Conservation (phyloP, 176 grass and related monocot species). For the Thinopyrum elongatum region DNA sequence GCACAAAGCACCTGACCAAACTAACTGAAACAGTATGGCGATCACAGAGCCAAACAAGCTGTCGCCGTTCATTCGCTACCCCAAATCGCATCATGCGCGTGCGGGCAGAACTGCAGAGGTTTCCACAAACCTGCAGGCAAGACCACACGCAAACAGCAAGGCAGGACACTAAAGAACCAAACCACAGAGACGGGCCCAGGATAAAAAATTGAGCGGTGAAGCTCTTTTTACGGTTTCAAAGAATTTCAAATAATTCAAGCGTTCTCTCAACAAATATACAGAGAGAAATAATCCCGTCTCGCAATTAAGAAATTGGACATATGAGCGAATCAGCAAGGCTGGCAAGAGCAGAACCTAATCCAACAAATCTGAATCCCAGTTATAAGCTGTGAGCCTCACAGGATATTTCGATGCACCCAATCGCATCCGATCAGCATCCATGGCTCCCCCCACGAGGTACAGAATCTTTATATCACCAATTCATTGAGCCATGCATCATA, state of each 20-base stretch:
- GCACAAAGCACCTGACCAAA: not conserved
- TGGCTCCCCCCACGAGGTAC: not conserved
- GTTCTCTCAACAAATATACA: not conserved
- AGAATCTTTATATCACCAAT: constrained; percentile 34
- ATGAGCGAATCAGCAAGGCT: not conserved
- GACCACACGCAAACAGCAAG: constrained; percentile 14
- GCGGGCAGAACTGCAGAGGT: not conserved
- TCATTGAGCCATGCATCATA: not conserved
- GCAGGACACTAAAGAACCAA: constrained; percentile 19
- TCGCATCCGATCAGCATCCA: constrained; percentile 24
- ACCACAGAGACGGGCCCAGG: not conserved
- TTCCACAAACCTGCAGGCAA: not conserved
- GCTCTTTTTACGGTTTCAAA: not conserved
- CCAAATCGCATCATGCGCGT: not conserved
- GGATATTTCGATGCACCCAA: not conserved
- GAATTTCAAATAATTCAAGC: not conserved
- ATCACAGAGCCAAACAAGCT: not conserved
- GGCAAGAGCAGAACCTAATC: constrained; percentile 6
- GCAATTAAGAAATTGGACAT: not conserved
- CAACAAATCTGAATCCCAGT: constrained; percentile 1
- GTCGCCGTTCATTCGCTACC: not conserved
- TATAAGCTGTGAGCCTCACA: not conserved
- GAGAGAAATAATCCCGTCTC: not conserved
- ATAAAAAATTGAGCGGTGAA: not conserved
- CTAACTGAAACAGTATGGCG: not conserved